Base-by-base conservation (phyloP, 495 filamentous ascomycete genomes). In the Geopyxis carbonaria region DNA sequence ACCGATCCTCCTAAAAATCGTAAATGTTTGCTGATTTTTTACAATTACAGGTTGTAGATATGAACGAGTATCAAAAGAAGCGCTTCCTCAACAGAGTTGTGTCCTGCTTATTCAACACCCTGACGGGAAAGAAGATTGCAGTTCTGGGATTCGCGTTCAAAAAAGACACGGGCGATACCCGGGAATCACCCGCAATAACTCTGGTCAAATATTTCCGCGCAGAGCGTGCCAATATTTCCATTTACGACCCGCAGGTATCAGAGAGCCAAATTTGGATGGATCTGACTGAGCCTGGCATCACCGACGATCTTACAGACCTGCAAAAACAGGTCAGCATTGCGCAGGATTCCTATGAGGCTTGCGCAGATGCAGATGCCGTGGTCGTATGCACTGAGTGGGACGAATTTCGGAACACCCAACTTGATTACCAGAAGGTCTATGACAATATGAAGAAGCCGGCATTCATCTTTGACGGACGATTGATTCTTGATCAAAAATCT, bases 111-210 rank as follows among this genome's bases (percentile, higher is more conserved):
- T 75, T 78, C 48, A 72, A 76, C 38, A 79, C 73, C 4, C 61
- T 85, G 0, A 65, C 67, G 1, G 68, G 68, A 13, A 84, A 83
- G 59, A 82, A 79, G 52, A 63, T 87, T 18, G 68, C 76, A 1
- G 53, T 87, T 3, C 64, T 91, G 1, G 82, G 82, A 5, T 84
- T 74, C 52, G 73, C 81, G 1, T 91, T 81, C 61, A 87, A 91
- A 62, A 79, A 83, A 51, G 65, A 81, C 46, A 87, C 81, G 1
- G 70, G 72, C 9, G 81, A 91, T 56, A 80, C 75, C 4, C 67
- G 82, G 5, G 80, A 84, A 54, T 73, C 70, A 31, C 67, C 76
- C 1, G 73, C 80, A 0, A 66, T 83, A 10, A 69, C 71, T 20
- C 65, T 87, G 33, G 70, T 84, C 46, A 69, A 64, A 32, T 62